Conservation (phyloP, 257 asterid species). For the Solanum ossicruentum region DNA sequence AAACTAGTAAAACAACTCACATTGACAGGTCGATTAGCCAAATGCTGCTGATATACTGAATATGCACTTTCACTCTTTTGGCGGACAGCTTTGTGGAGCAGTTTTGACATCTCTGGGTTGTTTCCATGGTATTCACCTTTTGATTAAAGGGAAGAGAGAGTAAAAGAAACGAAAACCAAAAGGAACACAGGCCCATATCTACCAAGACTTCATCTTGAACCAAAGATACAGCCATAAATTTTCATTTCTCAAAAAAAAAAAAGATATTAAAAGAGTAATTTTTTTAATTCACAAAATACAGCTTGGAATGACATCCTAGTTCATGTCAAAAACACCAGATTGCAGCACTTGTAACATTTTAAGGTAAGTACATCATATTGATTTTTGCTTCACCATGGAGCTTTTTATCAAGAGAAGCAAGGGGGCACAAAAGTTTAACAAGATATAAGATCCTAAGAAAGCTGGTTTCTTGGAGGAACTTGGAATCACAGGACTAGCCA, state of each 20-base stretch:
- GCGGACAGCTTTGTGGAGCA: slow-evolving; percentile 97
- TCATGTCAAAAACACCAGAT: not conserved
- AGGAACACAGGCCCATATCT: not conserved
- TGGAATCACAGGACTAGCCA: not conserved
- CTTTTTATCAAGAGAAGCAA: not conserved
- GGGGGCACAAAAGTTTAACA: not conserved
- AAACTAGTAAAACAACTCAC: slow-evolving; percentile 35
- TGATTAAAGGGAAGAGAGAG: slow-evolving; percentile 6
- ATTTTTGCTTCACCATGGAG: not conserved
- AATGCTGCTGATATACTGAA: slow-evolving; percentile 88
- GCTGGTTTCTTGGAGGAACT: not conserved
- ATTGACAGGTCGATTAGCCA: slow-evolving; percentile 91
- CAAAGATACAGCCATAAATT: not conserved
- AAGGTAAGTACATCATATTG: not conserved
- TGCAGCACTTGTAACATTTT: not conserved
- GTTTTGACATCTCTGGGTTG: slow-evolving; percentile 98
- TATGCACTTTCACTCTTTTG: slow-evolving; percentile 87
- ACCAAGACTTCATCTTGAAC: not conserved
- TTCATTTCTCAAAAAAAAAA: not conserved
- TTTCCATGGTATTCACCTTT: slow-evolving; percentile 95
- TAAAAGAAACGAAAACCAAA: not conserved
- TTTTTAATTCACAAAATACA: not conserved
- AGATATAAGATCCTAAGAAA: not conserved
- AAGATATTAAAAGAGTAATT: not conserved
- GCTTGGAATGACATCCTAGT: not conserved